These are phyloP conservation scores for Vaccinium corymbosum DNA, from an alignment of 148 eudicot genomes.

Conservation along the genomic window DNA sequence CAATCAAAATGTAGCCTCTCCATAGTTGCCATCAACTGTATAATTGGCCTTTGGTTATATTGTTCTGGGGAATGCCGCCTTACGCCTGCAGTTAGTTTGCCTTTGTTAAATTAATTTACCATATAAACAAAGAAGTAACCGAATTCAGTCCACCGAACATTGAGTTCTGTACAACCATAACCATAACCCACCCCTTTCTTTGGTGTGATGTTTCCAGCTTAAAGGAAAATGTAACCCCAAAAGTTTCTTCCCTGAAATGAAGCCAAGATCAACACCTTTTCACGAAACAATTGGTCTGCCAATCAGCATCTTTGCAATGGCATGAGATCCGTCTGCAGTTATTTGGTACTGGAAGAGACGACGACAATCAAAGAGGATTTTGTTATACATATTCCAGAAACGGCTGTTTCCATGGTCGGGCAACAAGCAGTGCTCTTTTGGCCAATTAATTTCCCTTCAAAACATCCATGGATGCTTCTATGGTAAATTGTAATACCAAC, in stretches of 20 bases:
- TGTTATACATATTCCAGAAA: too few species aligned
- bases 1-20: too few species aligned
- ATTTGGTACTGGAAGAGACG: slow-evolving; percentile 51
- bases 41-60: too few species aligned
- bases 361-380: slow-evolving; percentile 24
- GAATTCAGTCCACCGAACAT: too few species aligned
- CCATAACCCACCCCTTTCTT: slow-evolving; percentile 28
- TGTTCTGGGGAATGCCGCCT: too few species aligned
- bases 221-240: slow-evolving; percentile 38
- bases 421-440: neutral
- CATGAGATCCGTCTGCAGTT: slow-evolving; percentile 74
- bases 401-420: neutral
- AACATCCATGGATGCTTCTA: neutral
- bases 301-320: slow-evolving; percentile 59
- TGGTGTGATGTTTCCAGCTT: slow-evolving; percentile 40
- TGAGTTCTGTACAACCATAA: neutral
- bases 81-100: too few species aligned
- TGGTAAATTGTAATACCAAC: neutral
- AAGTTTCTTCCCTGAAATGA: too few species aligned
- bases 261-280: slow-evolving; percentile 70
- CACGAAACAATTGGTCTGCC: slow-evolving; percentile 58
- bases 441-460: neutral
- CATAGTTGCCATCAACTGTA: too few species aligned
- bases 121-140: too few species aligned
- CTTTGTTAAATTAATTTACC: too few species aligned